Percentiles rank a stretch among this genome's conserved stretches.
These are phyloP conservation scores for Amoebophrya sp. DNA, from an alignment of 169 alveolate genomes.

Conservation along the genomic window DNA sequence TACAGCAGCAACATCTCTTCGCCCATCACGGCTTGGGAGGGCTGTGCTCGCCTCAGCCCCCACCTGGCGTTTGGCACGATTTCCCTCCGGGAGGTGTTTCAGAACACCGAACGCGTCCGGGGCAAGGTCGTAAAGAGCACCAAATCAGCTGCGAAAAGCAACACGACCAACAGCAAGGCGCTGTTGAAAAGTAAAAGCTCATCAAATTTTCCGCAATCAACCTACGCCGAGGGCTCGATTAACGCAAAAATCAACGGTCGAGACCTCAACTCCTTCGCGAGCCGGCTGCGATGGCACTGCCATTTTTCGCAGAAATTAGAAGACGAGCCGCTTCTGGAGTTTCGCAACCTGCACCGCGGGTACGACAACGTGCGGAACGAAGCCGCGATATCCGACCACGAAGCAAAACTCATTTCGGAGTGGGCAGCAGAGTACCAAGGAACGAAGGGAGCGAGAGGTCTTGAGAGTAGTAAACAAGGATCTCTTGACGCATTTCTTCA, in stretches of 20 bases:
- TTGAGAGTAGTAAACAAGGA: too few relatives aligned
- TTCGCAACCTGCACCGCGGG: neutral
- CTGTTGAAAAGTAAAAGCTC: too few relatives aligned
- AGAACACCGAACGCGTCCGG: neutral
- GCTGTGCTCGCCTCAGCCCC: neutral
- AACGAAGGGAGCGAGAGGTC: too few relatives aligned
- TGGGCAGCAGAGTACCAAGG: too few relatives aligned
- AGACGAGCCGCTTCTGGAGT: neutral
- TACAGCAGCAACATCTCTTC: neutral
- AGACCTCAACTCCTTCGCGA: neutral
- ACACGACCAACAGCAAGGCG: neutral
- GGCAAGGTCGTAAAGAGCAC: neutral
- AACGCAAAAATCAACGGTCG: neutral
- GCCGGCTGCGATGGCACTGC: neutral
- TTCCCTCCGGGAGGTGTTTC: neutral
- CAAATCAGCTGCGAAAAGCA: neutral
- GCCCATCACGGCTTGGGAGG: neutral
- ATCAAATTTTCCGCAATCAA: too few relatives aligned
- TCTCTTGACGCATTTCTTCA: too few relatives aligned
- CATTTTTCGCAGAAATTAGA: neutral
- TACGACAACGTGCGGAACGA: neutral
- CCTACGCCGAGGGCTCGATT: too few relatives aligned
- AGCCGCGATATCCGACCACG: neutral
- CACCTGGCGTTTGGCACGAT: slow-evolving; percentile 1
- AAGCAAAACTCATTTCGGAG: neutral